Conservation (phyloP, 495 filamentous ascomycete genomes). For the Darksidea phi region DNA sequence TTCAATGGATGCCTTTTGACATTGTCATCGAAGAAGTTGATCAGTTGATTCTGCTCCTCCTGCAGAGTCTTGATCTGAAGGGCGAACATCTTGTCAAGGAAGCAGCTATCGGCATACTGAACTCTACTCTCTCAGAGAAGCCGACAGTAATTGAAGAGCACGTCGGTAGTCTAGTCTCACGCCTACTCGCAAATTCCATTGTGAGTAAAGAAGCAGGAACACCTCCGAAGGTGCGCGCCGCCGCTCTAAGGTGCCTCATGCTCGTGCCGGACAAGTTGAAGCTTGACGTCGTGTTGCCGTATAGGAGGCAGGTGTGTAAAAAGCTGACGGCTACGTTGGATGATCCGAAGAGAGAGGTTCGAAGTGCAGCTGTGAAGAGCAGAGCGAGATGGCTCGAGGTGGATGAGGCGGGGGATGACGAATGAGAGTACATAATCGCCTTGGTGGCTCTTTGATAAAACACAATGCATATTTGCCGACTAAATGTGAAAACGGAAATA, state of each 20-base stretch:
- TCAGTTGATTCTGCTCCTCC: slow-evolving; percentile 63
- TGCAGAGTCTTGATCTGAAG: slow-evolving; percentile 67
- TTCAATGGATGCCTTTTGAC: slow-evolving; percentile 58
- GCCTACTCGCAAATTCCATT: slow-evolving; percentile 53
- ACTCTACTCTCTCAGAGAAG: slow-evolving; percentile 58
- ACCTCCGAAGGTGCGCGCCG: slow-evolving; percentile 49
- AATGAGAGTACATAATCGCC: not conserved
- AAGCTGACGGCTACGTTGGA: slow-evolving; percentile 57
- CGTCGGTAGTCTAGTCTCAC: slow-evolving; percentile 56
- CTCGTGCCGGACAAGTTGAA: slow-evolving; percentile 52
- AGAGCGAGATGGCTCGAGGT: slow-evolving; percentile 64
- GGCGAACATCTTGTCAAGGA: slow-evolving; percentile 54
- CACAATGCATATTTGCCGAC: not conserved
- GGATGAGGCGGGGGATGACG: slow-evolving; percentile 61
- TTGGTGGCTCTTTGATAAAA: not conserved
- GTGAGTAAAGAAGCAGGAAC: not conserved
- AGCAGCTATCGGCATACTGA: slow-evolving; percentile 61
- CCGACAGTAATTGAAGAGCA: slow-evolving; percentile 59
- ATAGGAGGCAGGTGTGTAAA: slow-evolving; percentile 56
- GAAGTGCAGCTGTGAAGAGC: slow-evolving; percentile 68
- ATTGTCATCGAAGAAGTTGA: slow-evolving; percentile 62
- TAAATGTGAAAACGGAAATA: too few species aligned
- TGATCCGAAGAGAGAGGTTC: slow-evolving; percentile 66
- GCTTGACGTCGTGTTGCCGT: slow-evolving; percentile 54
- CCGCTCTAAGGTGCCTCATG: slow-evolving; percentile 57